Base-by-base conservation (phyloP, 306 rosid genomes). In the Malus fusca region DNA sequence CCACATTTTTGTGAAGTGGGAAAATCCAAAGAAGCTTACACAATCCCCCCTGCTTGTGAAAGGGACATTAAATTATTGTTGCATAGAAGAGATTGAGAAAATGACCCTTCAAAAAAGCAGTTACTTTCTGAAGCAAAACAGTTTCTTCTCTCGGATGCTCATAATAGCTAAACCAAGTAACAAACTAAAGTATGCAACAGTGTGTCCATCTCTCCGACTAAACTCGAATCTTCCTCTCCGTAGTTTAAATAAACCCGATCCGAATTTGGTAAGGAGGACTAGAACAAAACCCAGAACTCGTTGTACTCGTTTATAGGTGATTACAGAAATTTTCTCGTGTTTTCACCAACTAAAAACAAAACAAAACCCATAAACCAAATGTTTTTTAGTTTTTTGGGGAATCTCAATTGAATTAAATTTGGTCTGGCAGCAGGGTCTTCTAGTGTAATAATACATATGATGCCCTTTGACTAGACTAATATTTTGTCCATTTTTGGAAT, bases 11-110 rank as follows among this genome's bases (percentile, higher is more conserved):
- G 75, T 73, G 74, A 84, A 83, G 80, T 23, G 40, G 21, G 74
- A 44, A 67, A 69, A 43, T 43, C 61, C 79, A 15, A 67, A 28
- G 28, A 62, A 61, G 42, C 63, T 10, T 13, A 28, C 7, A 51
- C 65, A 66, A 78, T 84, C 77, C 62, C 81, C 69, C 23, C 64
- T 14, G 11, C 72, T 73, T 70, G 44, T 81, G 91, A 91, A 80
- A 94, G 86, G 74, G 90, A 88, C 94, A 81, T 84, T 65, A 56
- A 83, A 73, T 51, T 73, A 73, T 51, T 75, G 33, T 21, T 64
- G 68, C 61, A 80, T 66, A 64, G 25, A 25, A 15, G 63, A 62
- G 43, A 31, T 31, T 17, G 86, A 80, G 86, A 78, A 83, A 83
- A 81, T 70, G 89, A 88, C 90, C 84, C 81, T 43, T 84, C 75